phyloP scores from a whole-genome alignment of 306 rosid species.

The Sophora flavescens region DNA sequence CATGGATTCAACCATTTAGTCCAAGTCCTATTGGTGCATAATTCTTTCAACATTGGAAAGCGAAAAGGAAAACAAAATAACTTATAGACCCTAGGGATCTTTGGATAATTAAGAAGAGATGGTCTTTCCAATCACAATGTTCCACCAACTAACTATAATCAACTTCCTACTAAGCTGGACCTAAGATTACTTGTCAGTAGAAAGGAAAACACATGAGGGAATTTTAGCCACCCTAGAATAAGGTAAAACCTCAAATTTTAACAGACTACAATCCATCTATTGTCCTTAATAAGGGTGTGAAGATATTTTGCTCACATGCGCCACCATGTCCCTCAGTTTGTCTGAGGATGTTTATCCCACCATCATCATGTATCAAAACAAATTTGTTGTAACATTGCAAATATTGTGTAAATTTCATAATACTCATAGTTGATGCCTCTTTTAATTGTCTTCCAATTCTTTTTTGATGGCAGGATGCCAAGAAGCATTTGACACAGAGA shows the following conservation, averaged over 20 bases:
- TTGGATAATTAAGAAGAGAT: conserved; percentile 29
- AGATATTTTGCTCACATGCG: conserved; percentile 3
- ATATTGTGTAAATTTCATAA: conserved; percentile 7
- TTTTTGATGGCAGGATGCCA: conserved; percentile 74
- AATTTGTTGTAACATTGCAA: conserved; percentile 7
- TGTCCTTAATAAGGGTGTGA: conserved; percentile 20
- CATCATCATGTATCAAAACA: conserved; percentile 3
- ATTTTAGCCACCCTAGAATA: not conserved
- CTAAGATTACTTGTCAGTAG: not conserved
- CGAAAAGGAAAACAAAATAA: conserved; percentile 13
- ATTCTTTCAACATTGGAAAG: conserved; percentile 12
- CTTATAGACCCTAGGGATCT: not conserved
- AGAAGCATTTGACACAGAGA: conserved; percentile 96
- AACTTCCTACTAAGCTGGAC: conserved; percentile 12
- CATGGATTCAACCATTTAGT: conserved; percentile 8
- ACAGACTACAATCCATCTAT: conserved; percentile 18
- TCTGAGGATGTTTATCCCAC: conserved; percentile 1
- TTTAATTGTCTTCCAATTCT: conserved; percentile 37
- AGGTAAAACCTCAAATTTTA: conserved; percentile 9
- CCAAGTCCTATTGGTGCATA: conserved; percentile 14
- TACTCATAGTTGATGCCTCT: conserved; percentile 3
- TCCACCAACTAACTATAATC: conserved; percentile 8
- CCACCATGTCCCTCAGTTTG: conserved; percentile 7
- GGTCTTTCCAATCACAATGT: conserved; percentile 14
- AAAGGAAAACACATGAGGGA: not conserved